These are phyloP conservation scores for Camelina hispida DNA, from an alignment of 345 rosid species.

Conservation along the genomic window DNA sequence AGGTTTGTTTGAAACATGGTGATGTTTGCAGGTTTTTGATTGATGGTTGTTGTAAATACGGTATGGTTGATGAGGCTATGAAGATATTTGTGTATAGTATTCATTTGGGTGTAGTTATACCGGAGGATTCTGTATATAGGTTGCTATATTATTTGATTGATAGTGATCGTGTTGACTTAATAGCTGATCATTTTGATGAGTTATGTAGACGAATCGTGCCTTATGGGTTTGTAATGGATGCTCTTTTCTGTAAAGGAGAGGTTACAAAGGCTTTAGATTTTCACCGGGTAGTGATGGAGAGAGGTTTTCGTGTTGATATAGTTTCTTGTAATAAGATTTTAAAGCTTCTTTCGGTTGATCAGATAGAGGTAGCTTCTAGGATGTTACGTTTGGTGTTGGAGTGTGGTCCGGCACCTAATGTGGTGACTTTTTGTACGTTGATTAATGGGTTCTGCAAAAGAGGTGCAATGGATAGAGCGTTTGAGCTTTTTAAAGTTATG, in stretches of 20 bases:
- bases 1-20: slow-evolving; percentile 16
- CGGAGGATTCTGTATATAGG: slow-evolving; percentile 32
- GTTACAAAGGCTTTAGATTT: slow-evolving; percentile 46
- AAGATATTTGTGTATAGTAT: slow-evolving; percentile 38
- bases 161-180: slow-evolving; percentile 35
- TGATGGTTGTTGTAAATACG: slow-evolving; percentile 46
- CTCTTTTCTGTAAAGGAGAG: slow-evolving; percentile 49
- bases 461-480: slow-evolving; percentile 51
- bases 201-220: slow-evolving; percentile 37
- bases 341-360: slow-evolving; percentile 43
- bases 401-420: slow-evolving; percentile 56
- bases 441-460: slow-evolving; percentile 53
- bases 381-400: slow-evolving; percentile 44
- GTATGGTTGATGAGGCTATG: slow-evolving; percentile 44
- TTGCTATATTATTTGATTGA: slow-evolving; percentile 48
- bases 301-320: slow-evolving; percentile 45
- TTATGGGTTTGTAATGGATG: slow-evolving; percentile 47
- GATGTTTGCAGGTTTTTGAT: slow-evolving; percentile 47
- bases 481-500: slow-evolving; percentile 45
- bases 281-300: slow-evolving; percentile 42
- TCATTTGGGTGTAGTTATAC: slow-evolving; percentile 29
- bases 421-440: slow-evolving; percentile 56
- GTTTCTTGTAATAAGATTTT: slow-evolving; percentile 56
- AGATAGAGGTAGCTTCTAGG: slow-evolving; percentile 41
- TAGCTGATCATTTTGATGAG: slow-evolving; percentile 43